Evolutionary conservation across 2,329 filamentous ascomycete genomes (phyloP).

Genomic region (Corinectria fuckeliana): DNA sequence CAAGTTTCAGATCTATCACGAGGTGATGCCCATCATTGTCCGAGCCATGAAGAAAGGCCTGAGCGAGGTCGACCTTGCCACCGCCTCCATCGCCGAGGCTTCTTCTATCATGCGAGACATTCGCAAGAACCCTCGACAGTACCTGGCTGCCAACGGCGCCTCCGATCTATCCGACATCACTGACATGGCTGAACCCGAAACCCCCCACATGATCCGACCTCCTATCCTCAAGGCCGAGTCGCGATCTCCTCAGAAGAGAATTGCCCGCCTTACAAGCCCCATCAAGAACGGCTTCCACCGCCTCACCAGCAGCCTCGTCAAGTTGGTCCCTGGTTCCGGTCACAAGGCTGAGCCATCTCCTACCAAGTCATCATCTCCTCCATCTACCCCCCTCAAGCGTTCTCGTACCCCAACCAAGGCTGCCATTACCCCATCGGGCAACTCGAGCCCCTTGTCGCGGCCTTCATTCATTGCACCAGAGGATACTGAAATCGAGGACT

Average conservation of each 20-base stretch:
- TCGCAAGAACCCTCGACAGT: slow-evolving; percentile 32
- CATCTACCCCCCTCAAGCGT: slow-evolving; percentile 36
- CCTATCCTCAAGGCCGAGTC: slow-evolving; percentile 32
- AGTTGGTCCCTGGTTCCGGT: slow-evolving; percentile 36
- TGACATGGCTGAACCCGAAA: slow-evolving; percentile 40
- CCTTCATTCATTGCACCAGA: slow-evolving; percentile 1
- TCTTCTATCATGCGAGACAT: slow-evolving; percentile 27
- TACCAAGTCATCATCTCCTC: slow-evolving; percentile 37
- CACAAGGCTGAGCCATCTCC: slow-evolving; percentile 39
- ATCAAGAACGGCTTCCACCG: slow-evolving; percentile 36
- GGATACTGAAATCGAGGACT: slow-evolving; percentile 5
- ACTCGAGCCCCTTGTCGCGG: slow-evolving; percentile 24
- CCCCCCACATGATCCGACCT: slow-evolving; percentile 31
- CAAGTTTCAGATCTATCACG: slow-evolving; percentile 34
- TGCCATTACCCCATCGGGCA: slow-evolving; percentile 14
- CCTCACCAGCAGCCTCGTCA: slow-evolving; percentile 40
- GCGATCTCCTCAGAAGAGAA: slow-evolving; percentile 42
- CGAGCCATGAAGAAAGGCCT: slow-evolving; percentile 29
- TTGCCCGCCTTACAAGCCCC: slow-evolving; percentile 36
- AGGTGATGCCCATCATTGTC: slow-evolving; percentile 35
- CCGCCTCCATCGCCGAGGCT: slow-evolving; percentile 38
- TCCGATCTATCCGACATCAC: slow-evolving; percentile 38
- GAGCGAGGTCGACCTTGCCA: slow-evolving; percentile 32
- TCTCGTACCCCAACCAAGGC: slow-evolving; percentile 21
- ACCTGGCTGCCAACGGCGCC: slow-evolving; percentile 30